A percentile compares a stretch with the other conserved stretches of the same genome.
Conservation (phyloP, 2,329 filamentous ascomycete species). For the Uncinocarpus reesii region DNA sequence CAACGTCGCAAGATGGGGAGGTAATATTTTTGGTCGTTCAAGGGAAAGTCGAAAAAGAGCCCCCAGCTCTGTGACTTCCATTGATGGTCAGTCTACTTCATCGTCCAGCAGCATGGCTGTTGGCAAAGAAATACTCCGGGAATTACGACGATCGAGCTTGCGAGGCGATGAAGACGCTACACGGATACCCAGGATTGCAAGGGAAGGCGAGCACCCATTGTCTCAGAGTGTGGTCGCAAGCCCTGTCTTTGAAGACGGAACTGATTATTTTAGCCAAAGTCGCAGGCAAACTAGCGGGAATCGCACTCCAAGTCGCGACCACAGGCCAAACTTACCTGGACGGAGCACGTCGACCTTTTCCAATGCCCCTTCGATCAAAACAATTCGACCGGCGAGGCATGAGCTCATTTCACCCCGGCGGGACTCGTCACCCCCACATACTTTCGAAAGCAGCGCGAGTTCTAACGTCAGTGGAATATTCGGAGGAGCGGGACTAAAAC, state of each 20-base stretch:
- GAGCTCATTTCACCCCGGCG: slow-evolving; percentile 21
- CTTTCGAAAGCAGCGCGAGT: slow-evolving; percentile 25
- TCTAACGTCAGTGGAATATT: slow-evolving; percentile 33
- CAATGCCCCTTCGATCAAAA: slow-evolving; percentile 39
- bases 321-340: slow-evolving; percentile 32
- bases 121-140: slow-evolving; percentile 42
- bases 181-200: slow-evolving; percentile 40
- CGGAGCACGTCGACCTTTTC: slow-evolving; percentile 37
- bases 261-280: slow-evolving; percentile 31
- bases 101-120: slow-evolving; percentile 46
- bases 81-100: slow-evolving; percentile 45
- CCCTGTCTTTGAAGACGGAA: slow-evolving; percentile 42
- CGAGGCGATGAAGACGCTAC: slow-evolving; percentile 47
- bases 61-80: slow-evolving; percentile 45
- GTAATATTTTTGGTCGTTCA: slow-evolving; percentile 42
- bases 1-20: slow-evolving; percentile 58
- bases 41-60: slow-evolving; percentile 41
- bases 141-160: slow-evolving; percentile 46
- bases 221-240: slow-evolving; percentile 64
- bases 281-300: slow-evolving; percentile 9
- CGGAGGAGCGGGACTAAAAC: slow-evolving; percentile 31
- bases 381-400: slow-evolving; percentile 30
- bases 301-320: slow-evolving; percentile 20
- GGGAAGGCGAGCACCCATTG: slow-evolving; percentile 58
- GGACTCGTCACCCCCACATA: slow-evolving; percentile 21